Conservation (phyloP, 805 yeast species). For the Saccharomycopsis babjevae region DNA sequence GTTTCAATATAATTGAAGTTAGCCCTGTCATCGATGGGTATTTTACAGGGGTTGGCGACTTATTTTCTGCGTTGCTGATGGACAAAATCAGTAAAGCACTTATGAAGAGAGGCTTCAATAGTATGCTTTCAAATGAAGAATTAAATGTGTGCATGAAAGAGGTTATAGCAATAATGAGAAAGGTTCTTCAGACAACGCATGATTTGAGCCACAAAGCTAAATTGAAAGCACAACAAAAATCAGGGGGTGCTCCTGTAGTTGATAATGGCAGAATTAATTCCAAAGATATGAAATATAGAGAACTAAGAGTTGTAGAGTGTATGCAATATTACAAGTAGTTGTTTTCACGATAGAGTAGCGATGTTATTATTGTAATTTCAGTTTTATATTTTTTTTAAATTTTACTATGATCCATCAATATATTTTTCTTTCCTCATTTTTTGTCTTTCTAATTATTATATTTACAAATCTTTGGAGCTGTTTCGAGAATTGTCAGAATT, state of each 20-base stretch:
- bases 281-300: slow-evolving; percentile 2
- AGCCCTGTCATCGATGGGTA: slow-evolving; percentile 60
- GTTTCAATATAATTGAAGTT: slow-evolving; percentile 4
- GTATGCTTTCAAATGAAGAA: slow-evolving; percentile 18
- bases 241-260: not conserved
- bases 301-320: not conserved
- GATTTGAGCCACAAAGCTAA: slow-evolving; percentile 16
- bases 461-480: too few species aligned
- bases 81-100: slow-evolving; percentile 41
- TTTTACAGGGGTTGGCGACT: slow-evolving; percentile 92
- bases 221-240: not conserved
- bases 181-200: slow-evolving; percentile 39
- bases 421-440: too few species aligned
- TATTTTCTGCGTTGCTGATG: slow-evolving; percentile 69
- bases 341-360: not conserved
- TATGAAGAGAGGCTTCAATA: slow-evolving; percentile 1
- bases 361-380: too few species aligned
- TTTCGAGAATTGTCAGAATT: too few species aligned
- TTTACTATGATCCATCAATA: too few species aligned
- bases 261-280: not conserved
- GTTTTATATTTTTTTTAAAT: too few species aligned
- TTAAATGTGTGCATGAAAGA: slow-evolving; percentile 37
- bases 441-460: too few species aligned
- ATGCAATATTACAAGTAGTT: not conserved
- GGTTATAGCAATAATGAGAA: slow-evolving; percentile 45